Percentiles rank a stretch among this genome's conserved stretches.
Conservation (phyloP, 768 basidiomycete species). For the Rossbeevera mucosa region DNA sequence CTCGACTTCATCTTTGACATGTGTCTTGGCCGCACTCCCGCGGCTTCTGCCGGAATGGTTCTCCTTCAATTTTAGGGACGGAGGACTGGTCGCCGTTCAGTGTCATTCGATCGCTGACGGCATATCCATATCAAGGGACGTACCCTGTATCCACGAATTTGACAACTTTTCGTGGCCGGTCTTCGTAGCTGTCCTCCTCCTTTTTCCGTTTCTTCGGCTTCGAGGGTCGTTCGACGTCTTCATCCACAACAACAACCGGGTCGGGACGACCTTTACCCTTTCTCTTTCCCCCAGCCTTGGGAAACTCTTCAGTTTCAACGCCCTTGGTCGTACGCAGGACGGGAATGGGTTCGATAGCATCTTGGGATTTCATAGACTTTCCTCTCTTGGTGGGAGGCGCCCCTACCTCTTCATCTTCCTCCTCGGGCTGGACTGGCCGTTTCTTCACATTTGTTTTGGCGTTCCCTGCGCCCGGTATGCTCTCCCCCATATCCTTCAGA, state of each 20-base stretch:
- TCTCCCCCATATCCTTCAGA: not conserved
- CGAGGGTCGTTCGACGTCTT: not conserved
- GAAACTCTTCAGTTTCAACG: not conserved
- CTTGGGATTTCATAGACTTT: constrained; percentile 2
- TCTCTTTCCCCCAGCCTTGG: not conserved
- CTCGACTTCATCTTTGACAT: not conserved
- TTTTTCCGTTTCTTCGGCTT: constrained; percentile 20
- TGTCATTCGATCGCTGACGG: too few relatives aligned
- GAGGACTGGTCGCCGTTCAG: constrained; percentile 4
- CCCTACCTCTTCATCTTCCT: not conserved
- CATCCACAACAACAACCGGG: not conserved
- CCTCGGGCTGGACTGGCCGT: constrained; percentile 1
- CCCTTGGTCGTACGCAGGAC: not conserved
- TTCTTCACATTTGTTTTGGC: constrained; percentile 3
- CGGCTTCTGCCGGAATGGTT: constrained; percentile 17
- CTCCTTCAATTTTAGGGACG: constrained; percentile 35
- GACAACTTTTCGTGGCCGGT: constrained; percentile 21
- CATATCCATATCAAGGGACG: not conserved
- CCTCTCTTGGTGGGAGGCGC: constrained; percentile 14
- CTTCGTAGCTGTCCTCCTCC: constrained; percentile 17
- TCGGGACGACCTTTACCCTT: not conserved
- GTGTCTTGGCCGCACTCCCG: not conserved
- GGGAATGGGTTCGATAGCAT: not conserved
- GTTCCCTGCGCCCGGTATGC: not conserved
- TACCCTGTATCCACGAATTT: constrained; percentile 16